A percentile compares a stretch with the other conserved stretches of the same genome.
Conservation (phyloP, 768 basidiomycete species). For the Kwoniella mangroviensis region DNA sequence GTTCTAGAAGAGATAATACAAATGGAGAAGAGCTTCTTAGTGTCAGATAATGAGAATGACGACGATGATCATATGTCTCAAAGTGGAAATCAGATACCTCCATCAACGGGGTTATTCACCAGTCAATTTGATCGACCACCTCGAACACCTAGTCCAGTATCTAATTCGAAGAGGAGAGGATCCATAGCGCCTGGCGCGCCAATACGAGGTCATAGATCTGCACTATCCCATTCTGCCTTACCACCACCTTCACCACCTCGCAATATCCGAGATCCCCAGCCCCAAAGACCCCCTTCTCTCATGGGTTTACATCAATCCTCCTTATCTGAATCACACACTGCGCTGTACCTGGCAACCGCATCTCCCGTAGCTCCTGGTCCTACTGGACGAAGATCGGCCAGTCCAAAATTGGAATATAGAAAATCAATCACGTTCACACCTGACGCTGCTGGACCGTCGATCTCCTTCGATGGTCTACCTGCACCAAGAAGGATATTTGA, state of each 20-base stretch:
- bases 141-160: slow-evolving; percentile 38
- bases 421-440: slow-evolving; percentile 42
- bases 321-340: slow-evolving; percentile 51
- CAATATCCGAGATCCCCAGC: neutral
- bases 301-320: slow-evolving; percentile 48
- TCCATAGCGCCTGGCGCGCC: slow-evolving; percentile 43
- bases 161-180: slow-evolving; percentile 16
- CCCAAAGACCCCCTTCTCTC: slow-evolving; percentile 33
- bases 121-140: slow-evolving; percentile 44
- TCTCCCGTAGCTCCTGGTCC: slow-evolving; percentile 33
- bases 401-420: slow-evolving; percentile 36
- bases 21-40: slow-evolving; percentile 53
- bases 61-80: slow-evolving; percentile 19
- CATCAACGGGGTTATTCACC: slow-evolving; percentile 33
- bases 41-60: slow-evolving; percentile 41
- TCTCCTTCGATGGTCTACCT: slow-evolving; percentile 27
- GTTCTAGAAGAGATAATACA: slow-evolving; percentile 56
- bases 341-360: slow-evolving; percentile 47
- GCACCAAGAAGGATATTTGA: slow-evolving; percentile 25
- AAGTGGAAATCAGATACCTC: neutral
- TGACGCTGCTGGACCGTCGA: slow-evolving; percentile 39
- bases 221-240: slow-evolving; percentile 29
- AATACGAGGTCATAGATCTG: slow-evolving; percentile 32
- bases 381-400: slow-evolving; percentile 27
- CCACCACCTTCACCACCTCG: slow-evolving; percentile 19